Conservation (phyloP, 2,329 filamentous ascomycete species). For the Botryotinia calthae region DNA sequence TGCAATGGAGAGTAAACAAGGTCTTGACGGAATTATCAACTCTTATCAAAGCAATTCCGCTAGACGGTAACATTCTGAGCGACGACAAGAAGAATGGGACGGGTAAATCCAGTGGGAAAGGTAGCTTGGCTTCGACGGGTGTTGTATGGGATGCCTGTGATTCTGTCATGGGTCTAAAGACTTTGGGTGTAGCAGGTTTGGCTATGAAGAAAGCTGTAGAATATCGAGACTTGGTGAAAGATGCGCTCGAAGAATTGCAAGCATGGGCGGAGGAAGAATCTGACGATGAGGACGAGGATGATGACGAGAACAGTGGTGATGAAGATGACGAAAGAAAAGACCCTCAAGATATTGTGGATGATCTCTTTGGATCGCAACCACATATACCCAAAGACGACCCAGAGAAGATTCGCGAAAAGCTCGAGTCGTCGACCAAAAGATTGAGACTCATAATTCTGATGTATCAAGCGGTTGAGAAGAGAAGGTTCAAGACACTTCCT, state of each 20-base stretch:
- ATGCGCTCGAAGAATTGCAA: conserved; percentile 81
- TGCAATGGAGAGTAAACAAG: conserved; percentile 56
- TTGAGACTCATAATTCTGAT: conserved; percentile 66
- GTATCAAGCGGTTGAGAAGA: conserved; percentile 67
- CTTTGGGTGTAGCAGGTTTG: conserved; percentile 66
- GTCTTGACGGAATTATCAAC: conserved; percentile 61
- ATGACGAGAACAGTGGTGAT: conserved; percentile 53
- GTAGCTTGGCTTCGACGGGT: conserved; percentile 65
- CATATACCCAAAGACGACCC: conserved; percentile 64
- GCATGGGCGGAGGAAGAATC: conserved; percentile 79
- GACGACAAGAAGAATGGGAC: conserved; percentile 48
- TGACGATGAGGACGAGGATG: conserved; percentile 55
- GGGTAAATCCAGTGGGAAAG: conserved; percentile 43
- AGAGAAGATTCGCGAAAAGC: conserved; percentile 60
- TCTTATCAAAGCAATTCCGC: conserved; percentile 59
- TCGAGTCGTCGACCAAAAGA: conserved; percentile 62
- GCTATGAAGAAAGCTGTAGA: conserved; percentile 70
- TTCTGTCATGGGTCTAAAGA: conserved; percentile 60
- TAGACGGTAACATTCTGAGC: conserved; percentile 53
- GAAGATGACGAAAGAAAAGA: conserved; percentile 41
- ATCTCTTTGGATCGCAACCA: conserved; percentile 61
- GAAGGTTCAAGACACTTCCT: conserved; percentile 61
- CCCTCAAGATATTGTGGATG: conserved; percentile 61
- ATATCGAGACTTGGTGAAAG: conserved; percentile 71
- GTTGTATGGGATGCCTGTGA: conserved; percentile 85